Evolutionary conservation across 164 flowering plant species (phyloP), one percentile per base, ranked within the genome.

Genomic region (Litsea cubeba): DNA sequence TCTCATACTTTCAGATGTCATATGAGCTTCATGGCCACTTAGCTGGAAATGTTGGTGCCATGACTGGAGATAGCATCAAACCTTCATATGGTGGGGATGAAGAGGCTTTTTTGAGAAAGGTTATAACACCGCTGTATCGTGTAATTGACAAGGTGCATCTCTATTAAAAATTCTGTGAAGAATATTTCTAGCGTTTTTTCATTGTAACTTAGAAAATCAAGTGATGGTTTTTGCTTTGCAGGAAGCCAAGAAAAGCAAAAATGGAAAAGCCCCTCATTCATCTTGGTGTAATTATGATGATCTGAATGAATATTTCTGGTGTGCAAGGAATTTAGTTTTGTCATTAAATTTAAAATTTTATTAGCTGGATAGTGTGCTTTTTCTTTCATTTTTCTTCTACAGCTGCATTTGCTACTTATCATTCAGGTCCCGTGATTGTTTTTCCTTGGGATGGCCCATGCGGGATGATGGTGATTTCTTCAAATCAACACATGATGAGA

Each of bases 41-140:
- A 83, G 97, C 97, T 85, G 98, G 98, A 81, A 92, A 91, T 88
- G 97, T 96, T 77, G 94, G 98, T 80, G 87, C 91, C 68, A 93
- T 92, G 32, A 96, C 99, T 46, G 97, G 99, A 24, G 99, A 96
- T 78, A 94, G 90, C 78, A 91, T 96, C 62, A 94, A 92, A 79
- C 97, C 99, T 79, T 90, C 99, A 46, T 96, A 96, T 80, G 99
- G 99, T 46, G 99, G 99, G 20, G 98, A 91, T 78, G 98, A 94
- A 81, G 99, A 94, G 83, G 88, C 99, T 77, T 96, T 96, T 80
- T 78, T 96, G 81, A 84, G 95, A 75, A 96, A 91, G 83, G 98
- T 96, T 75, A 81, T 94, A 79, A 90, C 98, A 46, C 99, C 99
- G 40, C 70, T 96, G 28, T 96, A 96, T 80, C 89, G 87, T 76